Evolutionary conservation across 345 rosid species (phyloP).

Genomic region (Schrenkiella parvula): DNA sequence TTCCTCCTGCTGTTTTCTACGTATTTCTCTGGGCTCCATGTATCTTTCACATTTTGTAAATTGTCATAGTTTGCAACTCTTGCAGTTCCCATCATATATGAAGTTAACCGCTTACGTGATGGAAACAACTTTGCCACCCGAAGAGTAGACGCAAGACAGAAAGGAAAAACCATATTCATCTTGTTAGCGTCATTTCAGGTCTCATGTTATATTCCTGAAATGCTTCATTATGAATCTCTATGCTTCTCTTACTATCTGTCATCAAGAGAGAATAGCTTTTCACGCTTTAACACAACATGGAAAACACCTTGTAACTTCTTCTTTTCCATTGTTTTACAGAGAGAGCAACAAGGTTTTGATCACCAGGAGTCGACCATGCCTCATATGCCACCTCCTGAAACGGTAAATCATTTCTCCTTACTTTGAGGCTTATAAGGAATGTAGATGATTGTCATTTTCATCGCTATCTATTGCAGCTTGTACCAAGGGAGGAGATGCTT

Average conservation of each 20-base stretch:
- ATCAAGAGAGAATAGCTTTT: neutral
- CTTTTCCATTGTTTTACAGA: constrained; percentile 38
- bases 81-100: constrained; percentile 77
- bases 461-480: constrained; percentile 55
- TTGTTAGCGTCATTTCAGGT: constrained; percentile 92
- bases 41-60: neutral
- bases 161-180: constrained; percentile 65
- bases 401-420: constrained; percentile 40
- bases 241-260: neutral
- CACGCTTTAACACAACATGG: neutral
- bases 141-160: constrained; percentile 85
- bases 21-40: neutral
- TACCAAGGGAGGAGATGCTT: constrained; percentile 62
- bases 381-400: constrained; percentile 64
- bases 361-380: constrained; percentile 75
- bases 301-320: neutral
- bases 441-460: constrained; percentile 1
- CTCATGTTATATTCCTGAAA: neutral
- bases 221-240: neutral
- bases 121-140: constrained; percentile 81
- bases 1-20: neutral
- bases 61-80: constrained; percentile 9
- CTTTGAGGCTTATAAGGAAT: neutral
- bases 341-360: constrained; percentile 56
- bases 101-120: constrained; percentile 72